Conservation (phyloP, 306 rosid species). For the Amphicarpaea edgeworthii region DNA sequence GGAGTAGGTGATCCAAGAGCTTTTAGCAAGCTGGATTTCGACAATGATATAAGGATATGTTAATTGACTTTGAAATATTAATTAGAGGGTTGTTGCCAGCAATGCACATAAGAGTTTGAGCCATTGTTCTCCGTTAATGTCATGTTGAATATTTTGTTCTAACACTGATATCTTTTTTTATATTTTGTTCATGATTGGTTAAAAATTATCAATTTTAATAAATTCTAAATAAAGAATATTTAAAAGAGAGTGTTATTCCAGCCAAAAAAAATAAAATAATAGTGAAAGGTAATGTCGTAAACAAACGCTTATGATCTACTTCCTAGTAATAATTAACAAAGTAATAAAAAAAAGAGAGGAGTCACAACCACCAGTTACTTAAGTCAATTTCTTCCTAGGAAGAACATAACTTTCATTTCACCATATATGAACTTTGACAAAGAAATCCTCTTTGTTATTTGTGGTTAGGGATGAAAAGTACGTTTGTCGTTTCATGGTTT, state of each 20-base stretch:
- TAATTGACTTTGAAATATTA: background rate
- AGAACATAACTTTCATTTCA: slow-evolving; percentile 1
- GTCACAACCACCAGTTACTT: background rate
- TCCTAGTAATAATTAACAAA: background rate
- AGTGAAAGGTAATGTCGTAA: background rate
- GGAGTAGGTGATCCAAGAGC: slow-evolving; percentile 32
- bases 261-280: too few relatives aligned
- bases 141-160: too few relatives aligned
- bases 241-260: too few relatives aligned
- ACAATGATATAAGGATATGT: slow-evolving; percentile 10
- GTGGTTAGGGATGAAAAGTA: slow-evolving; percentile 30
- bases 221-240: too few relatives aligned
- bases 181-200: too few relatives aligned
- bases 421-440: background rate
- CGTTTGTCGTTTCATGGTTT: slow-evolving; percentile 12
- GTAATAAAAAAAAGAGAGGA: background rate
- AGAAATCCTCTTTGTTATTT: slow-evolving; percentile 7
- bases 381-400: slow-evolving; percentile 33
- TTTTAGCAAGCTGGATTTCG: slow-evolving; percentile 35
- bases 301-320: background rate
- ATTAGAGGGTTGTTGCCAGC: slow-evolving; percentile 13
- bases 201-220: too few relatives aligned
- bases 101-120: background rate
- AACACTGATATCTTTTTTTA: slow-evolving; percentile 1
- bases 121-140: background rate